These are phyloP conservation scores for Lathyrus oleraceus DNA, from an alignment of 306 rosid species.

Conservation along the genomic window DNA sequence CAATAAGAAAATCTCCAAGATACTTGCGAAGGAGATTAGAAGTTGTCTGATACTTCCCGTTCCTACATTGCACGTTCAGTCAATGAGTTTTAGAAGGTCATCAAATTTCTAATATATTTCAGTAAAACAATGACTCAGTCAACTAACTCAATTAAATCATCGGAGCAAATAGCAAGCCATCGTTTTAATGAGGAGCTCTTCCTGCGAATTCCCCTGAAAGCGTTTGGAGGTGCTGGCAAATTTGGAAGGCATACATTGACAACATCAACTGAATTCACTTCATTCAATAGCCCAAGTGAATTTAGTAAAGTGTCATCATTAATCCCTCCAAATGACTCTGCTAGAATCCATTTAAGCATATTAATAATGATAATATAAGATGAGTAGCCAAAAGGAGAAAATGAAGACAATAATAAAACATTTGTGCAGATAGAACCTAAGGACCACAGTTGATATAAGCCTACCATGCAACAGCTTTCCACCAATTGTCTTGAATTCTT, in stretches of 20 bases:
- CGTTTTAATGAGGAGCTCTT: constrained; percentile 86
- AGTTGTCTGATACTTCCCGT: constrained; percentile 59
- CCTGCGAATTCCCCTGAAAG: constrained; percentile 82
- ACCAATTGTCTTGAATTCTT: constrained; percentile 64
- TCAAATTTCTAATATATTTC: constrained; percentile 17
- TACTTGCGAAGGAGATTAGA: constrained; percentile 85
- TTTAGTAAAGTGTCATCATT: constrained; percentile 59
- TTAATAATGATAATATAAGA: constrained; percentile 23
- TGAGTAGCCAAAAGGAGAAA: constrained; percentile 33
- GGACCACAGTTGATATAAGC: constrained; percentile 30
- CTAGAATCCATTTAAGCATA: constrained; percentile 42
- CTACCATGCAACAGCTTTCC: constrained; percentile 83
- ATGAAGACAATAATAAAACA: constrained; percentile 16
- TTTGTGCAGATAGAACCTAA: constrained; percentile 26
- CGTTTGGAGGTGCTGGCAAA: constrained; percentile 81
- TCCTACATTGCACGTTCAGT: constrained; percentile 49
- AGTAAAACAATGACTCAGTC: constrained; percentile 46
- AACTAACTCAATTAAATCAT: constrained; percentile 72
- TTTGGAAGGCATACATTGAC: constrained; percentile 64
- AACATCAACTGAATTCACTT: constrained; percentile 52
- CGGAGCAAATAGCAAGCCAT: constrained; percentile 94
- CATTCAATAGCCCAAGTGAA: constrained; percentile 59
- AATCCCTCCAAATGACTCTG: constrained; percentile 72
- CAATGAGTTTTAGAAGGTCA: constrained; percentile 29
- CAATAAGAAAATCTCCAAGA: constrained; percentile 88